Percentiles rank a stretch among this genome's conserved stretches.
Evolutionary conservation across 2,329 filamentous ascomycete species (phyloP).

Genomic region (Chaetomium globosum): DNA sequence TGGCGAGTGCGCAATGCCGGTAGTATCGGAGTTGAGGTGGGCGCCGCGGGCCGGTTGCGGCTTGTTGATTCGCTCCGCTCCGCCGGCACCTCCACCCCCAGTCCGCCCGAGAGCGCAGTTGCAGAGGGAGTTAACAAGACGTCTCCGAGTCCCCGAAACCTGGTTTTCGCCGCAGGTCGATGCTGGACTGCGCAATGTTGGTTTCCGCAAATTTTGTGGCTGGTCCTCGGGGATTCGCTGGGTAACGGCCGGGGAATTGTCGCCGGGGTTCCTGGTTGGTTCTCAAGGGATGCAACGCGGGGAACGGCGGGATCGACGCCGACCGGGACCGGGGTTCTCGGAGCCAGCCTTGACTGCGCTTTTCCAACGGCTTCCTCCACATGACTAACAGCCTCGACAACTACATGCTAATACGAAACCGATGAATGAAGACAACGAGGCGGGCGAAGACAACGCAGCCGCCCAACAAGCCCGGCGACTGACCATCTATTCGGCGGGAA

Average conservation of each 20-base stretch:
- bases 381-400: not conserved
- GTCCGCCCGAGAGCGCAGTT: not conserved
- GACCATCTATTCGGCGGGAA: not conserved
- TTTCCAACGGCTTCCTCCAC: slow-evolving; percentile 6
- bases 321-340: slow-evolving; percentile 14
- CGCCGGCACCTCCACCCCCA: not conserved
- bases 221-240: not conserved
- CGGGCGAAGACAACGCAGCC: too few relatives aligned
- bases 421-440: not conserved
- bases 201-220: too few relatives aligned
- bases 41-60: not conserved
- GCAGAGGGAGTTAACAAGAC: not conserved
- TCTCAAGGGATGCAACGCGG: not conserved
- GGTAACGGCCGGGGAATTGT: not conserved
- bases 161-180: not conserved
- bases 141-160: not conserved
- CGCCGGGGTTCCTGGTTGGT: slow-evolving; percentile 1
- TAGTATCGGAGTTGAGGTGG: slow-evolving; percentile 5
- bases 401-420: not conserved
- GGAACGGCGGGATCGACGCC: slow-evolving; percentile 14
- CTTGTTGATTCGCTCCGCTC: not conserved
- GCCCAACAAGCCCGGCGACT: not conserved
- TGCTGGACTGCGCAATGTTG: not conserved
- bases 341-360: slow-evolving; percentile 2
- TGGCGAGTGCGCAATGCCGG: not conserved